phyloP scores from a whole-genome alignment of 306 rosid genomes.

The Gastrolobium villosum region DNA sequence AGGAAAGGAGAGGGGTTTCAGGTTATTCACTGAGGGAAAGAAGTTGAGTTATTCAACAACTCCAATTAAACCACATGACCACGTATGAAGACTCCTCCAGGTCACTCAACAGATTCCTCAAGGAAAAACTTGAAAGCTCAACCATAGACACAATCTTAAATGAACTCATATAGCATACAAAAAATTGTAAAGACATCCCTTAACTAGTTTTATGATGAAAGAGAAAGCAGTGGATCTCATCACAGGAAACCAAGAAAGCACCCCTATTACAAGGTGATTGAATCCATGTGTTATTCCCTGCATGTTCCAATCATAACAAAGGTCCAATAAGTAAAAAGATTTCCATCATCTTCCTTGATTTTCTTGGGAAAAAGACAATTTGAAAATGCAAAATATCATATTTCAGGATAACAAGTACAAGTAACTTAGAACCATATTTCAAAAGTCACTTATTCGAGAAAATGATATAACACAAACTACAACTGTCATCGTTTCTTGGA shows the following conservation, averaged over 20 bases:
- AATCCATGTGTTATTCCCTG: neutral
- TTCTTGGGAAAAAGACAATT: neutral
- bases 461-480: neutral
- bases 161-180: conserved; percentile 4
- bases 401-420: conserved; percentile 18
- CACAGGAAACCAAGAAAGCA: neutral
- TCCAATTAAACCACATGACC: too few species aligned
- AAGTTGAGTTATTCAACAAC: too few species aligned
- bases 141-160: too few species aligned
- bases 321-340: neutral
- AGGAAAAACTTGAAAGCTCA: too few species aligned
- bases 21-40: too few species aligned
- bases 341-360: neutral
- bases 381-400: neutral
- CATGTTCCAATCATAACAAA: conserved; percentile 7
- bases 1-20: too few species aligned
- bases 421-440: neutral
- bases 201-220: neutral
- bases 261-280: neutral
- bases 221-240: neutral
- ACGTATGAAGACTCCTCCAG: too few species aligned
- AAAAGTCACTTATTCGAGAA: neutral
- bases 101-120: too few species aligned
- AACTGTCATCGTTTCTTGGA: neutral
- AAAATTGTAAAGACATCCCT: neutral